A percentile compares a stretch with the other conserved stretches of the same genome.
Conservation (phyloP, 768 basidiomycete species). For the Amanita phalloides region DNA sequence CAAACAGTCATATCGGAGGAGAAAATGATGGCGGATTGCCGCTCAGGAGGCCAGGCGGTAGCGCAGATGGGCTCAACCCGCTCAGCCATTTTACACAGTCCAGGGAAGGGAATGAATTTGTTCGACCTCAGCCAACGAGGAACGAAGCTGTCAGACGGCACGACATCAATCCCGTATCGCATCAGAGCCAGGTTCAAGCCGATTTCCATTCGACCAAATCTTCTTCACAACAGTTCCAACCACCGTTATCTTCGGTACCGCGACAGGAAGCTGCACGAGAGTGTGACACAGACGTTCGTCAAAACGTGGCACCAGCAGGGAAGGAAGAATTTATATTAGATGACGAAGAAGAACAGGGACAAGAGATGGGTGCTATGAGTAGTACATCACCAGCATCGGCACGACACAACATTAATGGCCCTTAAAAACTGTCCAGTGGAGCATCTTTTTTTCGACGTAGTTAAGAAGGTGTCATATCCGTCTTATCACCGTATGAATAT, state of each 20-base stretch:
- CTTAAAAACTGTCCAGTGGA: not conserved
- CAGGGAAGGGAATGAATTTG: conserved; percentile 7
- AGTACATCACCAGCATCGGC: not conserved
- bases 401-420: not conserved
- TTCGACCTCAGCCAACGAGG: conserved; percentile 7
- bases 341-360: conserved; percentile 17
- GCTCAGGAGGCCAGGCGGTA: conserved; percentile 7
- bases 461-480: not conserved
- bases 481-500: not conserved
- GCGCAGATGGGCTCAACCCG: conserved; percentile 6
- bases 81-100: conserved; percentile 10
- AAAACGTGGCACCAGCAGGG: conserved; percentile 17
- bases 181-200: conserved; percentile 24
- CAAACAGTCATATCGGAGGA: conserved; percentile 13
- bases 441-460: not conserved
- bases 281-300: conserved; percentile 5
- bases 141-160: not conserved
- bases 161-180: conserved; percentile 32
- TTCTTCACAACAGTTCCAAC: conserved; percentile 1
- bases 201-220: conserved; percentile 4
- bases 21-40: conserved; percentile 10
- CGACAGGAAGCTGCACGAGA: conserved; percentile 7
- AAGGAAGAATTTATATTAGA: conserved; percentile 26
- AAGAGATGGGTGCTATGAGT: conserved; percentile 10
- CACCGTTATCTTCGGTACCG: not conserved